Evolutionary conservation across 2,329 filamentous ascomycete genomes (phyloP).

Genomic region (Colletotrichum aenigma): DNA sequence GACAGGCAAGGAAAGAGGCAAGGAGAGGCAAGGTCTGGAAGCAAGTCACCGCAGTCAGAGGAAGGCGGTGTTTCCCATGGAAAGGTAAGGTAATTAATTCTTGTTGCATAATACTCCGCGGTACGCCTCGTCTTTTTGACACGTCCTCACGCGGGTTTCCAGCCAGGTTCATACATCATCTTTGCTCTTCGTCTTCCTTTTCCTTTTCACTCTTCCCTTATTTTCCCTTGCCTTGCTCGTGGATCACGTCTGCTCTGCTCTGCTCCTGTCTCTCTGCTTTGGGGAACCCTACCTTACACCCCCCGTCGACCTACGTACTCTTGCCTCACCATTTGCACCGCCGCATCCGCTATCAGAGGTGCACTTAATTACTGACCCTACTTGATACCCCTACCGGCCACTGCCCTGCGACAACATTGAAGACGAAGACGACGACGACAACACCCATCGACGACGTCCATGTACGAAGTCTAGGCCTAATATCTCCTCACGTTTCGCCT

Average conservation of each 20-base stretch:
- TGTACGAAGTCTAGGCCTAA: neutral
- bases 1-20: neutral
- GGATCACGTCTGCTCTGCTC: neutral
- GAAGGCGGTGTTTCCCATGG: slow-evolving; percentile 9
- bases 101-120: slow-evolving; percentile 15
- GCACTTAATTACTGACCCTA: neutral
- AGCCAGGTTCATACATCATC: slow-evolving; percentile 12
- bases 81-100: neutral
- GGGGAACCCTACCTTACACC: neutral
- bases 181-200: neutral
- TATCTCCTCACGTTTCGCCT: neutral
- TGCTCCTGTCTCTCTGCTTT: neutral
- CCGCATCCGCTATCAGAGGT: neutral
- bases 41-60: neutral
- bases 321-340: neutral
- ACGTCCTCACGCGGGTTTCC: neutral
- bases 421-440: neutral
- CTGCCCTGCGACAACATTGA: neutral
- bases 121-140: slow-evolving; percentile 15
- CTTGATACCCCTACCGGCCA: neutral
- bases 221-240: neutral
- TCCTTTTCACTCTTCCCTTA: neutral
- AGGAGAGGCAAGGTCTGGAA: neutral
- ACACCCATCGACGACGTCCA: neutral
- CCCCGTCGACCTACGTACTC: neutral